Conservation (phyloP, 2,329 filamentous ascomycete genomes). For the Neofusicoccum sp. region DNA sequence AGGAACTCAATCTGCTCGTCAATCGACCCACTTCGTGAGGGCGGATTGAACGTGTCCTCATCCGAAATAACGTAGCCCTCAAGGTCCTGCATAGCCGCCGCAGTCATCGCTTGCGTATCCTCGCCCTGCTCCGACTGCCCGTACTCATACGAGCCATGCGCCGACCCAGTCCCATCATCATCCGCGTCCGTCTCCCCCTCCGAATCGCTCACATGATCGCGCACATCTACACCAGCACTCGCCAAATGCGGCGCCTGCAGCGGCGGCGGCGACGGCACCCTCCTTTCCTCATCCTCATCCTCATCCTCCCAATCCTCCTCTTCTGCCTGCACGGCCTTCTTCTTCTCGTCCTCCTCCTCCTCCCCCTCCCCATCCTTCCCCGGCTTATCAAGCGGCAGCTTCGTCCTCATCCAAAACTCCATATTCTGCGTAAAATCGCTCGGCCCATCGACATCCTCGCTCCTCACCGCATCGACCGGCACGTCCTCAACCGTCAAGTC, state of each 20-base stretch:
- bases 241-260: not conserved
- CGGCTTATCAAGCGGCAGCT: conserved; percentile 25
- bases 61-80: conserved; percentile 17
- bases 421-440: conserved; percentile 45
- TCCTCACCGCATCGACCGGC: conserved; percentile 37
- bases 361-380: not conserved
- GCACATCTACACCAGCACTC: not conserved
- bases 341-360: conserved; percentile 19
- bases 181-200: not conserved
- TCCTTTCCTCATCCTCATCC: conserved; percentile 25
- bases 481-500: conserved; percentile 30
- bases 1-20: conserved; percentile 16
- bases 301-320: conserved; percentile 15
- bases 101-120: not conserved
- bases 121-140: not conserved
- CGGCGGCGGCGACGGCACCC: conserved; percentile 6
- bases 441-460: conserved; percentile 41
- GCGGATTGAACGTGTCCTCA: conserved; percentile 6
- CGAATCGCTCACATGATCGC: conserved; percentile 2
- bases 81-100: conserved; percentile 15
- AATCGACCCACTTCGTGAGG: not conserved
- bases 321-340: conserved; percentile 20
- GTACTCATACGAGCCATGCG: conserved; percentile 3
- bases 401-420: conserved; percentile 43
- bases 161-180: not conserved